Conservation (phyloP, 805 yeast genomes). For the Barnettozyma wickerhamii region DNA sequence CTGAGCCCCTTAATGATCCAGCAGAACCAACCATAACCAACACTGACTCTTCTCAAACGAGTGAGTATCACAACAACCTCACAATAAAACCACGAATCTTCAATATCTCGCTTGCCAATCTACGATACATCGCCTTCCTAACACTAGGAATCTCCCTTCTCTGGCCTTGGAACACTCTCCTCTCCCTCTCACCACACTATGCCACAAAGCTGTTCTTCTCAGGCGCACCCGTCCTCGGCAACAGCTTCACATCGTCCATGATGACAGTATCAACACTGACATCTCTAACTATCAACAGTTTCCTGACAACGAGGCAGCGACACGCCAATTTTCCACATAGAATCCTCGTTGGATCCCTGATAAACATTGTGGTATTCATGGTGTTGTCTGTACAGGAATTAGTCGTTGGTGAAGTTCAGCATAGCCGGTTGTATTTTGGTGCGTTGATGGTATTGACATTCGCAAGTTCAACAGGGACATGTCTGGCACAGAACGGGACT, state of each 20-base stretch:
- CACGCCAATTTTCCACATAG: constrained; percentile 50
- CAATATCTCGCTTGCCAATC: neutral
- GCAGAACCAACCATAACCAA: too few species aligned
- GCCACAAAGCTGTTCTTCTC: constrained; percentile 44
- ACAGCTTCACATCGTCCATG: constrained; percentile 73
- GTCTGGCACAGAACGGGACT: constrained; percentile 83
- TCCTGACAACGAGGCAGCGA: constrained; percentile 60
- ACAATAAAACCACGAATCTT: neutral
- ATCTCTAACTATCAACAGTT: constrained; percentile 53
- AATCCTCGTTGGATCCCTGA: constrained; percentile 52
- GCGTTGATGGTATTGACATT: constrained; percentile 60
- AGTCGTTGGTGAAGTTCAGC: constrained; percentile 15
- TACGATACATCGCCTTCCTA: constrained; percentile 53
- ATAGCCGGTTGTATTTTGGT: constrained; percentile 30
- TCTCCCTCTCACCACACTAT: constrained; percentile 83
- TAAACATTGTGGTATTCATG: constrained; percentile 55
- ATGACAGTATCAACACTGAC: constrained; percentile 81
- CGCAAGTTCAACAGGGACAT: constrained; percentile 68
- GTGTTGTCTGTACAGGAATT: constrained; percentile 23
- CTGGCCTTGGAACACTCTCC: constrained; percentile 97
- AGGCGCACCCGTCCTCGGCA: constrained; percentile 28
- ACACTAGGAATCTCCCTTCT: constrained; percentile 72
- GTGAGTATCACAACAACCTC: neutral
- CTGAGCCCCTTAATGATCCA: too few species aligned
- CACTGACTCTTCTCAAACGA: too few species aligned